These are phyloP conservation scores for Exophiala sp. DNA, from an alignment of 2,329 filamentous ascomycete genomes.

Conservation along the genomic window DNA sequence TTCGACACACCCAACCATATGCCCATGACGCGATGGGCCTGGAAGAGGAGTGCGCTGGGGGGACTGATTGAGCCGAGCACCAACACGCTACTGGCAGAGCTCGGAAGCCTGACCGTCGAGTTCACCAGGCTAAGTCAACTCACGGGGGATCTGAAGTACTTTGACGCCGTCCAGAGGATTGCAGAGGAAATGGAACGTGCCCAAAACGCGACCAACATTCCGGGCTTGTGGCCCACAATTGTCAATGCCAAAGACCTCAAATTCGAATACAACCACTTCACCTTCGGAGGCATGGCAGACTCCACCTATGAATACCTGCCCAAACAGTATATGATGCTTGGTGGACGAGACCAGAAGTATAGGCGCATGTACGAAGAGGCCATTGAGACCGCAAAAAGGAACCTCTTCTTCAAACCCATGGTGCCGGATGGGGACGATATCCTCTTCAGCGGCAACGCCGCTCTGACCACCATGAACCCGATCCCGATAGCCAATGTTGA, in stretches of 20 bases:
- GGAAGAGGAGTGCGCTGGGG: conserved; percentile 48
- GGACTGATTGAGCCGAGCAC: conserved; percentile 50
- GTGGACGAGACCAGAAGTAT: conserved; percentile 61
- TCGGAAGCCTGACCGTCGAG: conserved; percentile 39
- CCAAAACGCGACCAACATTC: conserved; percentile 35
- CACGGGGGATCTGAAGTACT: conserved; percentile 36
- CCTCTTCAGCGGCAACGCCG: conserved; percentile 52
- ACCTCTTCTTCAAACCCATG: conserved; percentile 74
- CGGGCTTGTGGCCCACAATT: conserved; percentile 38
- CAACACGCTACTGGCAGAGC: conserved; percentile 45
- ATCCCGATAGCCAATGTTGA: conserved; percentile 28
- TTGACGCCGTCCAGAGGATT: conserved; percentile 36
- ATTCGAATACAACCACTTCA: conserved; percentile 40
- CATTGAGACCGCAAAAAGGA: conserved; percentile 61
- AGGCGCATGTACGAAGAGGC: conserved; percentile 63
- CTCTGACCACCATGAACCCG: conserved; percentile 31
- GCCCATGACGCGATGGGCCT: conserved; percentile 41
- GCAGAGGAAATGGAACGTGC: conserved; percentile 32
- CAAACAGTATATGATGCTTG: conserved; percentile 67
- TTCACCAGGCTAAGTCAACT: conserved; percentile 40
- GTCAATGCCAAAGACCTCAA: conserved; percentile 31
- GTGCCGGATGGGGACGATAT: conserved; percentile 61
- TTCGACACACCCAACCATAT: conserved; percentile 34
- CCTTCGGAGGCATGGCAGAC: conserved; percentile 52
- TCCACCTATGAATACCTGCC: conserved; percentile 55